Evolutionary conservation across 495 filamentous ascomycete species (phyloP), one percentile per base, ranked within the genome.

Genomic region (Cercophora sp.): DNA sequence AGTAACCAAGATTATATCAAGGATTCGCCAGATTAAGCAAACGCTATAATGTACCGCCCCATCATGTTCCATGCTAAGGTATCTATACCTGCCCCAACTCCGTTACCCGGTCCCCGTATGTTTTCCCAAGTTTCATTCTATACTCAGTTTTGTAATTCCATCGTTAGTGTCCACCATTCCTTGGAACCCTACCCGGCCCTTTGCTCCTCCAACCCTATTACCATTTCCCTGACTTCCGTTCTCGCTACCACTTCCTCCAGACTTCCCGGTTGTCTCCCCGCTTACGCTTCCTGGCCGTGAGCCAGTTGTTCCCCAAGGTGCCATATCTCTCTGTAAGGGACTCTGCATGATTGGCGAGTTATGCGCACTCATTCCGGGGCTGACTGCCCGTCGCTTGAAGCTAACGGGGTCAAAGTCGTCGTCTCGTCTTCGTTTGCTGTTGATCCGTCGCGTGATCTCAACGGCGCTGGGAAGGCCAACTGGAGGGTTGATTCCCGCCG

Each of bases 141-240:
- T 68, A 64, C 88, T 96, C 90, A 98, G 92, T 61, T 93, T 90
- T 88, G 96, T 96, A 57, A 97, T 76, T 18, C 91, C 88, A 71
- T 97, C 93, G 61, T 89, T 87, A 3, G 94, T 93, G 71, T 97
- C 94, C 42, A 77, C 88, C 89, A 97, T 96, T 0, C 93, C 93
- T 66, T 97, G 93, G 47, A 94, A 78, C 18, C 94, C 95, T 23
- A 97, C 76, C 47, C 92, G 77, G 55, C 40, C 55, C 11, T 49
- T 56, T 2, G 39, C 36, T 62, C 69, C 48, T 8, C 60, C 57
- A 5, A 41, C 42, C 55, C 35, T 40, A 24, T 57, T 61, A 25
- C 60, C 34, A 35, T 44, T 58, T 53, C 26, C 62, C 24, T 52
- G 42, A 31, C 65, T 70, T 4, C 69, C 70, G 15, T 63, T 70